These are phyloP conservation scores for Colletotrichum liriopes DNA, from an alignment of 2,329 filamentous ascomycete species.

Conservation along the genomic window DNA sequence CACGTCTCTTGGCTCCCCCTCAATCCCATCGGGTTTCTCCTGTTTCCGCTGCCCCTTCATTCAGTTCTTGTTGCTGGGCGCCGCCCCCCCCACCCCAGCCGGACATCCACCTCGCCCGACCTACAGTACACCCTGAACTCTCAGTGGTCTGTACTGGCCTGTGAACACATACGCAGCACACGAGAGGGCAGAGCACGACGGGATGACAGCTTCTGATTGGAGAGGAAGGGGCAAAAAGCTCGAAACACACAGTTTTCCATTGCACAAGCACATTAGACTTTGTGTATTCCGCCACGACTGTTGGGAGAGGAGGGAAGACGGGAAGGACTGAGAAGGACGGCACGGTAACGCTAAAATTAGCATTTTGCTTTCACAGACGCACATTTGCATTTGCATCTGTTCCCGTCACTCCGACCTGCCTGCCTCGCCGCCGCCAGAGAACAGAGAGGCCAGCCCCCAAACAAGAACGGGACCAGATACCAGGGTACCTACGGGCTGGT, in stretches of 20 bases:
- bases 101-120: neutral
- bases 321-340: slow-evolving; percentile 4
- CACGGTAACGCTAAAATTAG: slow-evolving; percentile 29
- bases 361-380: slow-evolving; percentile 16
- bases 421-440: slow-evolving; percentile 4
- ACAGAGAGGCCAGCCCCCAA: slow-evolving; percentile 5
- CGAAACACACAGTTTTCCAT: neutral
- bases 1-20: neutral
- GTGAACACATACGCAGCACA: neutral
- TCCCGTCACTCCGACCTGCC: neutral
- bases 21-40: slow-evolving; percentile 1
- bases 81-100: slow-evolving; percentile 10
- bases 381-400: slow-evolving; percentile 11
- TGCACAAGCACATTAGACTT: slow-evolving; percentile 25
- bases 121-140: neutral
- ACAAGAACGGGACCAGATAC: neutral
- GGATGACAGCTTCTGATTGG: neutral
- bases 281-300: slow-evolving; percentile 7
- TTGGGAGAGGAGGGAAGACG: neutral
- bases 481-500: neutral
- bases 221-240: neutral
- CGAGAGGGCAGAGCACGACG: neutral
- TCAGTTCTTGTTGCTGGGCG: neutral
- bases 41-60: slow-evolving; percentile 5
- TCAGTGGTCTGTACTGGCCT: neutral